Conservation (phyloP, 345 rosid species). For the Eucalyptus sp. region DNA sequence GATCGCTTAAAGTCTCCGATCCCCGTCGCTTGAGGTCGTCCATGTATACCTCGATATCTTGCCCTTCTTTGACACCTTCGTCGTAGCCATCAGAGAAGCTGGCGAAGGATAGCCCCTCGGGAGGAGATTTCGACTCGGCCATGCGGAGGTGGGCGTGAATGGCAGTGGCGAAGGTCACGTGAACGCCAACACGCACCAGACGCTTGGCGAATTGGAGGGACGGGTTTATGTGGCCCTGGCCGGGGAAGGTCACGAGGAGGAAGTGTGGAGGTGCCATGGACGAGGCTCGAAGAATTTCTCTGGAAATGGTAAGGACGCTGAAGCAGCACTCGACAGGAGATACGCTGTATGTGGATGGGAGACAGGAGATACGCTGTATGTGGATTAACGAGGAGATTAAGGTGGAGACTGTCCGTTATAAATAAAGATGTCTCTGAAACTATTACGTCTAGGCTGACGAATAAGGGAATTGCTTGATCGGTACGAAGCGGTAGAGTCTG, state of each 20-base stretch:
- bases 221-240: constrained; percentile 74
- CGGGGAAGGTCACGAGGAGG: constrained; percentile 24
- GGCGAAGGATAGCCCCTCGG: constrained; percentile 21
- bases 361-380: not conserved
- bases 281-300: not conserved
- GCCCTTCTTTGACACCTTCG: constrained; percentile 25
- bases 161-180: constrained; percentile 30
- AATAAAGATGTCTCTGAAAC: not conserved
- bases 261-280: constrained; percentile 8
- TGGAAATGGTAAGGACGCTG: not conserved
- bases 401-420: not conserved
- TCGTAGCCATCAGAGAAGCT: constrained; percentile 47
- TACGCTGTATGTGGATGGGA: not conserved
- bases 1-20: not conserved
- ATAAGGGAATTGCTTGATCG: constrained; percentile 4
- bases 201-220: constrained; percentile 47
- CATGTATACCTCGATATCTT: constrained; percentile 4
- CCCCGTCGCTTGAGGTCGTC: constrained; percentile 2
- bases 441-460: not conserved
- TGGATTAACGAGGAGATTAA: not conserved
- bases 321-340: not conserved
- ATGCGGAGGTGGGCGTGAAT: constrained; percentile 5
- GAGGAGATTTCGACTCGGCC: constrained; percentile 26
- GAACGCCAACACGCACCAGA: constrained; percentile 30
- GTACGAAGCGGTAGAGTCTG: not conserved